phyloP scores from a whole-genome alignment of 2,329 filamentous ascomycete species.

The Cladosporium velox region DNA sequence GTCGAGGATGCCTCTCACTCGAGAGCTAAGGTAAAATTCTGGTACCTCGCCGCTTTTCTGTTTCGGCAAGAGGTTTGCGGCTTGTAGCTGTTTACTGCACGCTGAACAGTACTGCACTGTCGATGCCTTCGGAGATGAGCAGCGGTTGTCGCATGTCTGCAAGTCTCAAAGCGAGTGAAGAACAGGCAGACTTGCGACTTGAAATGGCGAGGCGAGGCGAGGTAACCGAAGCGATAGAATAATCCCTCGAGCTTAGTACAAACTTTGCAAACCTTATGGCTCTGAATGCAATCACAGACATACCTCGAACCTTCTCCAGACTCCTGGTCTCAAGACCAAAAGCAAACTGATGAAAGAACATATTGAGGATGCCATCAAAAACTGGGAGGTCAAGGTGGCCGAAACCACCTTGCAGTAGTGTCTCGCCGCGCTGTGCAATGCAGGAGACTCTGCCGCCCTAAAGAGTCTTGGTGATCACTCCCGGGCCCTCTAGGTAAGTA shows the following conservation, averaged over 20 bases:
- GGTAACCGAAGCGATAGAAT: background rate
- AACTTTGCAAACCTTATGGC: too few species aligned
- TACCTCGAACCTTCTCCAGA: conserved; percentile 4
- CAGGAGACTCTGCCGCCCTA: conserved; percentile 10
- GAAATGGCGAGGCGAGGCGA: background rate
- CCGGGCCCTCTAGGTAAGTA: conserved; percentile 15
- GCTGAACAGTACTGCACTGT: background rate
- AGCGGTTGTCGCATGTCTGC: background rate
- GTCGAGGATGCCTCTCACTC: background rate
- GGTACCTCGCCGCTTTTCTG: background rate
- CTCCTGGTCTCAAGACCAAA: background rate
- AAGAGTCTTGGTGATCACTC: conserved; percentile 21
- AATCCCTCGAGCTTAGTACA: too few species aligned
- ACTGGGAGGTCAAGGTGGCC: conserved; percentile 5
- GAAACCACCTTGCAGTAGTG: conserved; percentile 6
- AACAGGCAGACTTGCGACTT: background rate
- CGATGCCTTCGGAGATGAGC: background rate
- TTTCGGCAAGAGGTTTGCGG: background rate
- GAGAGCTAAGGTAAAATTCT: background rate
- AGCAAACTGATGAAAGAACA: conserved; percentile 13
- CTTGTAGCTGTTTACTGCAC: background rate
- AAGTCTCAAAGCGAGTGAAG: background rate
- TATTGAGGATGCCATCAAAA: conserved; percentile 9
- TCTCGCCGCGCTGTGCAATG: conserved; percentile 26
- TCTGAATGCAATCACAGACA: too few species aligned